Percentiles rank a stretch among this genome's conserved stretches.
Conservation (phyloP, 768 basidiomycete genomes). For the Phanerochaete carnosa region DNA sequence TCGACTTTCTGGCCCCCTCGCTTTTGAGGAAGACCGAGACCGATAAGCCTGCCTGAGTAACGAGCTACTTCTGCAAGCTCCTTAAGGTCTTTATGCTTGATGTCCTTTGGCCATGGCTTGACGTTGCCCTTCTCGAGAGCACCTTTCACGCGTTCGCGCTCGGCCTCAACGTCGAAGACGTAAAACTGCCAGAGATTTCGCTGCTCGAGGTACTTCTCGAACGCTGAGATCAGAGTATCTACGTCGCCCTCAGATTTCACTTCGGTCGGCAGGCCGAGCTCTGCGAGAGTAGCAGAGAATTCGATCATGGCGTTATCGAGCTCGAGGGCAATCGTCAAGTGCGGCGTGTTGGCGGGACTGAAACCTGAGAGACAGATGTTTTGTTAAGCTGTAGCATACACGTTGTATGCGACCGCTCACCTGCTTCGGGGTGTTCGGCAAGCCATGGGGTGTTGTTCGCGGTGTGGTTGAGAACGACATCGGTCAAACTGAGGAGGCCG, state of each 20-base stretch:
- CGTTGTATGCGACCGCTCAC: conserved; percentile 35
- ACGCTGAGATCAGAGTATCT: conserved; percentile 57
- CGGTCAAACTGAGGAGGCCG: conserved; percentile 86
- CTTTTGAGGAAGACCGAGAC: conserved; percentile 55
- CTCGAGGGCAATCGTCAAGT: conserved; percentile 89
- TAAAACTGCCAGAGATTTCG: conserved; percentile 94
- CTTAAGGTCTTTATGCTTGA: conserved; percentile 55
- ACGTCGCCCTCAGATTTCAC: conserved; percentile 70
- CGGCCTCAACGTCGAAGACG: conserved; percentile 69
- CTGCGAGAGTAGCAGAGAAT: conserved; percentile 65
- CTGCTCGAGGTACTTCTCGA: conserved; percentile 55
- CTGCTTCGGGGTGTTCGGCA: conserved; percentile 91
- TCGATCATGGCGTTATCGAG: conserved; percentile 84
- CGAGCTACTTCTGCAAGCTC: conserved; percentile 68
- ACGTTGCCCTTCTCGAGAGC: conserved; percentile 48
- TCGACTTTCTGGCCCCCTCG: conserved; percentile 70
- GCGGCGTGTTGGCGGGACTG: conserved; percentile 87
- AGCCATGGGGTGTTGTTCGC: conserved; percentile 94
- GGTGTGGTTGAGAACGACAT: conserved; percentile 97
- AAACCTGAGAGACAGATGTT: conserved; percentile 53
- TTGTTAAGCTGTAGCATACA: neutral
- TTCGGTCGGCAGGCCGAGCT: conserved; percentile 67
- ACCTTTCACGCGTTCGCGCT: conserved; percentile 54
- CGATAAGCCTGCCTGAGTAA: conserved; percentile 49
- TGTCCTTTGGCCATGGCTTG: conserved; percentile 54